Conservation (phyloP, 805 yeast genomes). For the Ogataea nitratoaversa region DNA sequence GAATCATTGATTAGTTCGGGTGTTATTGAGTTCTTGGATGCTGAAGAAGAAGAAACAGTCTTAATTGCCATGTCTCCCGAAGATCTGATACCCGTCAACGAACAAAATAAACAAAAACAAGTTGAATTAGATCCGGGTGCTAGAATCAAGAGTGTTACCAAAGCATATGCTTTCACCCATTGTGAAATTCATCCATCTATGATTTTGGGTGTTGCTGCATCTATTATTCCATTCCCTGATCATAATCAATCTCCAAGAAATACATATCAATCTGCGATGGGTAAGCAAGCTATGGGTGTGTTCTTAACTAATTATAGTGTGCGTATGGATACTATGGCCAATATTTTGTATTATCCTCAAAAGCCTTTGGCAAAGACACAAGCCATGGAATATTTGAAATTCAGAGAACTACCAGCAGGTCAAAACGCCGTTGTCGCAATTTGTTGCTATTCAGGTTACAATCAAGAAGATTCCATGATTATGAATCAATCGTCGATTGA, state of each 20-base stretch:
- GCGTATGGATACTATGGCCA: slow-evolving; percentile 99
- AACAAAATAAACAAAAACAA: slow-evolving; percentile 35
- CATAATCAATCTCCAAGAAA: slow-evolving; percentile 99
- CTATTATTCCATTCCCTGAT: slow-evolving; percentile 99
- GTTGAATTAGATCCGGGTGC: slow-evolving; percentile 67
- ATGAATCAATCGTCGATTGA: slow-evolving; percentile 98
- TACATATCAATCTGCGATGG: slow-evolving; percentile 99
- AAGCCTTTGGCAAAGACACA: slow-evolving; percentile 97
- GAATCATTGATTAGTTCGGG: slow-evolving; percentile 77
- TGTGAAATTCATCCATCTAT: slow-evolving; percentile 99
- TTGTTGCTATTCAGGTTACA: slow-evolving; percentile 96
- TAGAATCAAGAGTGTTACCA: slow-evolving; percentile 64
- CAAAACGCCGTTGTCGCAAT: slow-evolving; percentile 98
- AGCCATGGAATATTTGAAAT: slow-evolving; percentile 95
- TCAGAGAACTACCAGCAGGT: slow-evolving; percentile 98
- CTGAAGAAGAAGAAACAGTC: slow-evolving; percentile 97
- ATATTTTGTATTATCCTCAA: slow-evolving; percentile 94
- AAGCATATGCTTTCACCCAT: slow-evolving; percentile 83
- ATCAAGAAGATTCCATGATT: slow-evolving; percentile 99
- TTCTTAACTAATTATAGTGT: slow-evolving; percentile 91
- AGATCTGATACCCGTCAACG: slow-evolving; percentile 66
- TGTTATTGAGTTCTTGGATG: slow-evolving; percentile 93
- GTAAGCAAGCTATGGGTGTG: slow-evolving; percentile 99
- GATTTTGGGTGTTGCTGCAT: slow-evolving; percentile 98
- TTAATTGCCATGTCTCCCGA: slow-evolving; percentile 99